Base-by-base conservation (phyloP, 495 filamentous ascomycete species). In the Letharia columbiana region DNA sequence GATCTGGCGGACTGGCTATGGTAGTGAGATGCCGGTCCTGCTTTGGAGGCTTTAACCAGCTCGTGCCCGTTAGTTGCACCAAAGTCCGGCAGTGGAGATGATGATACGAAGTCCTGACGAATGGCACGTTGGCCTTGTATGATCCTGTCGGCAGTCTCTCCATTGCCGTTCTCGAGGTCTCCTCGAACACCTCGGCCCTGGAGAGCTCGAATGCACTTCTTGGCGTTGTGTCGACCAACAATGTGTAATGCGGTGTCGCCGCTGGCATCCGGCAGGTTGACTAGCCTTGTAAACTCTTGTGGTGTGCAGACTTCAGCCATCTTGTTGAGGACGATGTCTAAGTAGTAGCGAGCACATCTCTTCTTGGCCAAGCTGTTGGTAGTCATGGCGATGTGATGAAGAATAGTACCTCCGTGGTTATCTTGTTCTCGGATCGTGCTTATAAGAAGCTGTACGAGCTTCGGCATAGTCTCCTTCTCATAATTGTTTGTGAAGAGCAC, bases 401-500 rank as follows among this genome's bases (percentile, higher is more conserved):
- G 91, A 60, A 95, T 87, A 0, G 91, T 96, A 65, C 85, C 87
- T 11, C 89, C 86, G 63, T 85, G 87, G 77, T 84, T 84, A 69
- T 98, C 94, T 17, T 84, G 79, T 58, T 82, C 83, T 31, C 85
- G 85, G 47, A 97, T 81, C 8, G 92, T 96, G 45, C 84, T 82
- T 61, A 88, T 78, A 6, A 98, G 81, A 47, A 95, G 80, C 66
- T 89, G 87, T 66, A 96, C 81, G n/a, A 98, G 81, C 18, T 79
- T 78, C 1, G 89, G 86, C 75, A 98, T 96, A 2, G 89, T 91
- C 62, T 88, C 80, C 74, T 90, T 94, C 71, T 97, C 93, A 74
- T 88, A 91, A 71, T 93, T 95, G 74, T 98, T 98, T 45, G 92
- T 97, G 71, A 98, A 98, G 64, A 92, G 80, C 40, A 98, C 92